These are phyloP conservation scores for Pistacia atlantica DNA, from an alignment of 345 rosid species.

Conservation along the genomic window DNA sequence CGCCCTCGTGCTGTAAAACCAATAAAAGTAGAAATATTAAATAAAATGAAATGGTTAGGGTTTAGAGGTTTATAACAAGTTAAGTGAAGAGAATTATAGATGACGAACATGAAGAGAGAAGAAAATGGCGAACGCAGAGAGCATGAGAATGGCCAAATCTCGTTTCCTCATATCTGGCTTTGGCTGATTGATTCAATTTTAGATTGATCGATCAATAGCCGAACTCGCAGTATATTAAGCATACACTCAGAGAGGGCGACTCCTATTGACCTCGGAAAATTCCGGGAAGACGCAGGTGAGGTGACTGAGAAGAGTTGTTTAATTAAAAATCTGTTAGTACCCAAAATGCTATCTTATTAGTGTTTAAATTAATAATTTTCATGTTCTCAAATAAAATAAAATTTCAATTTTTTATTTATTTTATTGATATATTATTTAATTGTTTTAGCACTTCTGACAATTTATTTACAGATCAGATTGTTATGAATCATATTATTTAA, in stretches of 20 bases:
- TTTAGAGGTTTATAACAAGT: constrained; percentile 9
- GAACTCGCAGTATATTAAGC: constrained; percentile 12
- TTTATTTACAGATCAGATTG: too few species aligned
- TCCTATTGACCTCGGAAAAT: background rate
- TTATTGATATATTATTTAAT: too few species aligned
- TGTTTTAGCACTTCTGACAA: too few species aligned
- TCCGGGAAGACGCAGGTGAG: background rate
- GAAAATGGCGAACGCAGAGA: constrained; percentile 94
- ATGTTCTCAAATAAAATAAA: too few species aligned
- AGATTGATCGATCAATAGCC: constrained; percentile 24
- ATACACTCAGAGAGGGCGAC: too few species aligned
- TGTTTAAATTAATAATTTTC: too few species aligned
- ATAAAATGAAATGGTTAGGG: constrained; percentile 18
- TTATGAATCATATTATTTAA: too few species aligned
- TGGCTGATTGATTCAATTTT: background rate
- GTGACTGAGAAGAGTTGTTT: too few species aligned
- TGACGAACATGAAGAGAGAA: constrained; percentile 90
- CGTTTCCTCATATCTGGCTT: constrained; percentile 79
- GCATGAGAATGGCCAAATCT: constrained; percentile 93
- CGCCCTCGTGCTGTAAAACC: constrained; percentile 80
- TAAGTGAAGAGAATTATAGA: background rate
- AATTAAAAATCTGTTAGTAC: too few species aligned
- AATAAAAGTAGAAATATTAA: background rate
- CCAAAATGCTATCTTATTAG: too few species aligned
- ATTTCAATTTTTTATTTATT: too few species aligned